Conservation (phyloP, 768 basidiomycete genomes). For the Leccinum disarticulatum region DNA sequence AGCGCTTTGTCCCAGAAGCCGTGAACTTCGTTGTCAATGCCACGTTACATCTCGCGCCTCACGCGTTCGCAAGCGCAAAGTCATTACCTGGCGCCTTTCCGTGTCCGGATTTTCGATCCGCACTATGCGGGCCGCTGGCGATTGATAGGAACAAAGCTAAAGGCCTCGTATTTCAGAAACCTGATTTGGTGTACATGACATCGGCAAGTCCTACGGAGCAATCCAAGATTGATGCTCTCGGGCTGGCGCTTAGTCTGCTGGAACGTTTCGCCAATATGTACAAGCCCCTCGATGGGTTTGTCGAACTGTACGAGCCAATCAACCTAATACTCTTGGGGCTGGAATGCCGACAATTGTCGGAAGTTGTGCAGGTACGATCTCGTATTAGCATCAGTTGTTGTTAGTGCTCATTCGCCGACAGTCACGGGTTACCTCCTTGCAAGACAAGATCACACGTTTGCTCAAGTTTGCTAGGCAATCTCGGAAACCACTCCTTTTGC, state of each 20-base stretch:
- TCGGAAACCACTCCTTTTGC: constrained; percentile 78
- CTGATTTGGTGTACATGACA: constrained; percentile 49
- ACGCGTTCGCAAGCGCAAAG: constrained; percentile 42
- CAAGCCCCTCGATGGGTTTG: constrained; percentile 76
- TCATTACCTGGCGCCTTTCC: constrained; percentile 71
- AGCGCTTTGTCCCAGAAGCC: constrained; percentile 86
- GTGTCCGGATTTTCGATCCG: constrained; percentile 64
- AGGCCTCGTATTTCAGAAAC: constrained; percentile 40
- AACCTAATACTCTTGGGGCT: constrained; percentile 55
- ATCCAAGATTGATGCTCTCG: constrained; percentile 70
- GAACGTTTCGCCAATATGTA: constrained; percentile 72
- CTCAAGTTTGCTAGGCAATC: constrained; percentile 71
- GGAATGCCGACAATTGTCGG: constrained; percentile 44
- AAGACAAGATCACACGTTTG: constrained; percentile 55
- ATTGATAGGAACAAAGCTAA: constrained; percentile 42
- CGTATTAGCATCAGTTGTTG: constrained; percentile 3
- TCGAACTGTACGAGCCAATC: constrained; percentile 81
- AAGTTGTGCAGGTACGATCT: constrained; percentile 52
- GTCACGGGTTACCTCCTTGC: constrained; percentile 46
- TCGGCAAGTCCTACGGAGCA: constrained; percentile 46
- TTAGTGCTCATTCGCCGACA: constrained; percentile 32
- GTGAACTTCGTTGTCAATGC: constrained; percentile 77
- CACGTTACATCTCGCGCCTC: constrained; percentile 73
- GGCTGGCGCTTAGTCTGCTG: constrained; percentile 60
- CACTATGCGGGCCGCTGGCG: constrained; percentile 40